phyloP scores from a whole-genome alignment of 805 yeast species.

The Brettanomyces sp. region DNA sequence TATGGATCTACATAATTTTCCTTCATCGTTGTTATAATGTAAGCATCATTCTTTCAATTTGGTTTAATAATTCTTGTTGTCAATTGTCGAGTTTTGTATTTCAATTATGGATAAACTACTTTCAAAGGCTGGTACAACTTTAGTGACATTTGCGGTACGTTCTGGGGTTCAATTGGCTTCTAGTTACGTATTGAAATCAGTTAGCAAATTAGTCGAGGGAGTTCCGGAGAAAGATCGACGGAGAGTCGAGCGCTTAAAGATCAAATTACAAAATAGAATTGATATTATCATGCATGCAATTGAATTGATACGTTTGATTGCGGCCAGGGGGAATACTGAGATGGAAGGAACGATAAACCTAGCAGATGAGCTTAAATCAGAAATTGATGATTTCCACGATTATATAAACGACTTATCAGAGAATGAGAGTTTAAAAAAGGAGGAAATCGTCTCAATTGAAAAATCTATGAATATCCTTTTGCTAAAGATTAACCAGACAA shows the following conservation, averaged over 20 bases:
- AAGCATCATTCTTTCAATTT: no score
- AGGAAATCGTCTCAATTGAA: slow-evolving; percentile 38
- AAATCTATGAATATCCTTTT: slow-evolving; percentile 38
- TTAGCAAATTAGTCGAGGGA: slow-evolving; percentile 43
- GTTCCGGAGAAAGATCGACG: slow-evolving; percentile 46
- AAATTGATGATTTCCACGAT: slow-evolving; percentile 49
- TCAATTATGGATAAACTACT: slow-evolving; percentile 30
- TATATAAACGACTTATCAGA: slow-evolving; percentile 32
- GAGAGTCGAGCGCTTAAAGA: slow-evolving; percentile 31
- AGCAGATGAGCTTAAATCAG: slow-evolving; percentile 44
- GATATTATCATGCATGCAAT: slow-evolving; percentile 56
- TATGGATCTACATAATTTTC: no score
- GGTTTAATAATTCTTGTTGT: no score
- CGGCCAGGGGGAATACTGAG: slow-evolving; percentile 53
- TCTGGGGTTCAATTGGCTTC: slow-evolving; percentile 72
- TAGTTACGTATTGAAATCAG: slow-evolving; percentile 58
- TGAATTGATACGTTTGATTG: slow-evolving; percentile 53
- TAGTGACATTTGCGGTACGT: slow-evolving; percentile 69
- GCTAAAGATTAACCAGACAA: slow-evolving; percentile 50
- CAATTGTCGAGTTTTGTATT: no score
- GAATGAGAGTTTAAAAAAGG: slow-evolving; percentile 10
- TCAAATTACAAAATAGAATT: slow-evolving; percentile 46
- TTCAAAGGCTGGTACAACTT: slow-evolving; percentile 59
- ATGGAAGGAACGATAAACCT: slow-evolving; percentile 45
- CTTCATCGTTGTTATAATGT: no score